Evolutionary conservation across 768 basidiomycete species (phyloP), one percentile per base, ranked within the genome.

Genomic region (Phlegmacium glaucopus): DNA sequence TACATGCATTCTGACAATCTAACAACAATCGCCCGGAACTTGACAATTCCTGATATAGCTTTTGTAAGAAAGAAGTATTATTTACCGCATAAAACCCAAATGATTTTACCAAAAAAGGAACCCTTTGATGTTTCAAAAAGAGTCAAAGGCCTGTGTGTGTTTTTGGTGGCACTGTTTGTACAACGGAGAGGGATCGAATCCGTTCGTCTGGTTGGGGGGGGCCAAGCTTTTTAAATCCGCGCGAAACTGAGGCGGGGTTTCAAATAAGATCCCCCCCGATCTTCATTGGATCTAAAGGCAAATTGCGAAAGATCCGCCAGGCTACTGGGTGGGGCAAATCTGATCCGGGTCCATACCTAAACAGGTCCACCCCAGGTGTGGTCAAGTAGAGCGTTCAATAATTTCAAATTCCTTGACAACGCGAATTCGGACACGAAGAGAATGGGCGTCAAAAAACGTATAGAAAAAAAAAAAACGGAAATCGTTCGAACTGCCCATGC

Each of bases 41-140:
- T 68, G 66, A 69, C 22, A 35, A 64, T 72, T 66, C 74, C 70
- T 61, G 62, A 67, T 77, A 70, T 72, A 72, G 75, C 72, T 70
- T n/a, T n/a, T n/a, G n/a, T n/a, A n/a, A n/a, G n/a, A n/a, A n/a
- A n/a, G n/a, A n/a, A n/a, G n/a, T n/a, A n/a, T n/a, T n/a, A n/a
- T n/a, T n/a, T n/a, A n/a, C n/a, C 65, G 61, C 65, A 64, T 62
- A 67, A 67, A 65, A 56, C 59, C 66, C 63, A 62, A 65, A 60
- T 49, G 54, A 59, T 59, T 56, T n/a, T n/a, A n/a, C 47, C 22
- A 51, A 55, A 57, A 55, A 49, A 55, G 55, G 53, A 57, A 53
- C 54, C 50, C 61, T 59, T 54, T 66, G 65, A 68, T 70, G 63
- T 69, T 67, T 66, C 61, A 63, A 56, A 57, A n/a, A n/a, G n/a